A percentile compares a stretch with the other conserved stretches of the same genome.
phyloP scores from a whole-genome alignment of 1,284 basidiomycete species.

The Cryptococcus floricola region DNA sequence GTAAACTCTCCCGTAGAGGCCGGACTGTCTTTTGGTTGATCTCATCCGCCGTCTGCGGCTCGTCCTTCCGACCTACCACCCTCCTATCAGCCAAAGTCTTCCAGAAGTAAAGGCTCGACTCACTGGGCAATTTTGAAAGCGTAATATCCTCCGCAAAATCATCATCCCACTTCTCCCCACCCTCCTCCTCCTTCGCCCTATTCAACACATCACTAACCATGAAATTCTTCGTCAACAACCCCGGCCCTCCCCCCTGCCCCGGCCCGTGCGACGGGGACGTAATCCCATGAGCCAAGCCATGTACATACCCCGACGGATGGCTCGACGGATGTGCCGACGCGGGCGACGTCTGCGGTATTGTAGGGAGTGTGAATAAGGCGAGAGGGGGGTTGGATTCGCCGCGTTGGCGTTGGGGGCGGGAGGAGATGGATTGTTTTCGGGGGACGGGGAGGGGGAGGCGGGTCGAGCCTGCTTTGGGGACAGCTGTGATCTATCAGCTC shows the following conservation, averaged over 20 bases:
- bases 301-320: no score
- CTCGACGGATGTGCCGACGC: neutral
- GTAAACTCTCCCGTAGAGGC: slow-evolving; percentile 10
- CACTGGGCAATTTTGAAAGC: slow-evolving; percentile 20
- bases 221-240: slow-evolving; percentile 49
- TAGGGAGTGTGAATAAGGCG: slow-evolving; percentile 18
- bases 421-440: slow-evolving; percentile 15
- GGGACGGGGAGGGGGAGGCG: slow-evolving; percentile 17
- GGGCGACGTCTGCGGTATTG: slow-evolving; percentile 11
- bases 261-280: neutral
- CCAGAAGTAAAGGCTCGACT: neutral
- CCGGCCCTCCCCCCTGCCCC: neutral
- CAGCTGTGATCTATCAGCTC: slow-evolving; percentile 12
- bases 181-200: slow-evolving; percentile 30
- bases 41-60: slow-evolving; percentile 23
- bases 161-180: slow-evolving; percentile 71
- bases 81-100: neutral
- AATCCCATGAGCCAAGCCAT: neutral
- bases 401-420: slow-evolving; percentile 5
- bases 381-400: slow-evolving; percentile 13
- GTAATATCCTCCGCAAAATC: slow-evolving; percentile 89
- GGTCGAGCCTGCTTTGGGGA: slow-evolving; percentile 31
- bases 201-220: slow-evolving; percentile 65
- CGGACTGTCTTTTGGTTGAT: slow-evolving; percentile 36
- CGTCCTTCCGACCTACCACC: slow-evolving; percentile 13